These are phyloP conservation scores for Myriangium duriaei DNA, from an alignment of 2,329 filamentous ascomycete species.

Conservation along the genomic window DNA sequence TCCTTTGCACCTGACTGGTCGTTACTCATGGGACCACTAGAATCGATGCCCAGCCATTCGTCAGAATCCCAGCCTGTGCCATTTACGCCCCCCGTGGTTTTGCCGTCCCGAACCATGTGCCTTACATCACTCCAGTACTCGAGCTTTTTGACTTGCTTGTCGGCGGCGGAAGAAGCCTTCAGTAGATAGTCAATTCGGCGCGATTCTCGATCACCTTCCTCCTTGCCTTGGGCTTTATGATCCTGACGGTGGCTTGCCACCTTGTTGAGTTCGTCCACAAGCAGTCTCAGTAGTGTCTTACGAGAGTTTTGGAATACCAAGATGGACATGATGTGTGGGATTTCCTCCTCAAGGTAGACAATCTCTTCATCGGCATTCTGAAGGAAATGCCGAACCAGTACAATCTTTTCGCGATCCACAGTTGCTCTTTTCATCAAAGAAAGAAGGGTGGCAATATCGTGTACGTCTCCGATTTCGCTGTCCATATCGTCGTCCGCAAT, in stretches of 20 bases:
- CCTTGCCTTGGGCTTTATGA: constrained; percentile 26
- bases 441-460: constrained; percentile 57
- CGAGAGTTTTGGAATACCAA: constrained; percentile 86
- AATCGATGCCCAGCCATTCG: constrained; percentile 27
- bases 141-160: constrained; percentile 65
- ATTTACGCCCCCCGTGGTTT: constrained; percentile 23
- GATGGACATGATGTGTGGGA: constrained; percentile 73
- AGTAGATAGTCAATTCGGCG: constrained; percentile 55
- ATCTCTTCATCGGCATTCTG: constrained; percentile 64
- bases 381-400: constrained; percentile 72
- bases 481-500: constrained; percentile 31
- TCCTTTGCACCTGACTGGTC: constrained; percentile 11
- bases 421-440: constrained; percentile 52
- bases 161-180: constrained; percentile 61
- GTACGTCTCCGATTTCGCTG: constrained; percentile 40
- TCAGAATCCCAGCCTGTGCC: constrained; percentile 22
- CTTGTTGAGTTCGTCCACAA: constrained; percentile 50
- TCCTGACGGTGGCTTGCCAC: constrained; percentile 38
- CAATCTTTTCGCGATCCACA: constrained; percentile 86
- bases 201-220: constrained; percentile 34
- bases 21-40: constrained; percentile 20
- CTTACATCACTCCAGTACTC: constrained; percentile 75
- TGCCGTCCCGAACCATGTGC: constrained; percentile 27
- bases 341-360: constrained; percentile 57
- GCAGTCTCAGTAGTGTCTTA: constrained; percentile 56